A percentile compares a stretch with the other conserved stretches of the same genome.
Conservation (phyloP, 345 rosid genomes). For the Gossypium arboreum region DNA sequence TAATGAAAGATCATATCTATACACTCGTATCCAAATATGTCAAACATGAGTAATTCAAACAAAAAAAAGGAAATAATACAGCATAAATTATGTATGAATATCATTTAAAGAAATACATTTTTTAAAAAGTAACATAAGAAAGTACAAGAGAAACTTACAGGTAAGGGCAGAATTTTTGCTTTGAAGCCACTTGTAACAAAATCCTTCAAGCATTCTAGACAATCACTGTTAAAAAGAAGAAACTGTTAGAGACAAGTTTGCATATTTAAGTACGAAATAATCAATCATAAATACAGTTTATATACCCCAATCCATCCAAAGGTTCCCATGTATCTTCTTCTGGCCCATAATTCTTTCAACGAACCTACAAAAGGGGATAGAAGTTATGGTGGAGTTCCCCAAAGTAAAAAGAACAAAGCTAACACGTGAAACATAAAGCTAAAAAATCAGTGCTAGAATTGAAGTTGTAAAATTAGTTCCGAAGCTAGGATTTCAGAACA, state of each 20-base stretch:
- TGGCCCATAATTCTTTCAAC: slow-evolving; percentile 57
- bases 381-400: not conserved
- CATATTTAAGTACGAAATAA: not conserved
- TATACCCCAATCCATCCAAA: slow-evolving; percentile 49
- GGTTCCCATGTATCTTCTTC: slow-evolving; percentile 70
- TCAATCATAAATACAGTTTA: not conserved
- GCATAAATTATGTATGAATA: too few relatives aligned
- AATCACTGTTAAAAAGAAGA: slow-evolving; percentile 33
- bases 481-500: not conserved
- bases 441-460: not conserved
- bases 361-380: slow-evolving; percentile 37
- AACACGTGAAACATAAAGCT: not conserved
- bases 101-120: too few relatives aligned
- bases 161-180: slow-evolving; percentile 51
- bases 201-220: slow-evolving; percentile 38
- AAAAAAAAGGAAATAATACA: too few relatives aligned
- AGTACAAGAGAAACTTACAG: slow-evolving; percentile 35
- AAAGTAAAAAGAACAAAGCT: not conserved
- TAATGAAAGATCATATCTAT: too few relatives aligned
- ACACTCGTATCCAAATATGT: too few relatives aligned
- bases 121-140: not conserved
- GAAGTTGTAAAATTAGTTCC: not conserved
- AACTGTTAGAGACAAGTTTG: slow-evolving; percentile 2
- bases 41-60: too few relatives aligned
- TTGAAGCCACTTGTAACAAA: slow-evolving; percentile 46